Conservation (phyloP, 768 basidiomycete genomes). For the Nidularia sp. region DNA sequence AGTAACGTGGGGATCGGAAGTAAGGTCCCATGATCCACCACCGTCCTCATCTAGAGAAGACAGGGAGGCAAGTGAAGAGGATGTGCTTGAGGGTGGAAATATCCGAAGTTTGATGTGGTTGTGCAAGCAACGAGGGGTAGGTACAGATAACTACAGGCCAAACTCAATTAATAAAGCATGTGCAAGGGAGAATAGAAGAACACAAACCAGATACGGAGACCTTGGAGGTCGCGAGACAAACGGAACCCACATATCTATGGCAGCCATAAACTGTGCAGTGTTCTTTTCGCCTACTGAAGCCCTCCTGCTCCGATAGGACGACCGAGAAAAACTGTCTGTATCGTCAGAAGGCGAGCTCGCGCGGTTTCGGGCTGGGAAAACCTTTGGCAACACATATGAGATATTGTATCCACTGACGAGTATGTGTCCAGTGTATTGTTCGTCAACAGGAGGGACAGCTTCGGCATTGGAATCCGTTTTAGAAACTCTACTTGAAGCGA, state of each 20-base stretch:
- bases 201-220: constrained; percentile 68
- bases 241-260: constrained; percentile 73
- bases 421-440: constrained; percentile 69
- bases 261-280: constrained; percentile 74
- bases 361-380: constrained; percentile 37
- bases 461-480: constrained; percentile 29
- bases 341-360: constrained; percentile 19
- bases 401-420: constrained; percentile 75
- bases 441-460: constrained; percentile 46
- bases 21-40: constrained; percentile 65
- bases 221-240: constrained; percentile 63
- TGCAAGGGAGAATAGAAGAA: background rate
- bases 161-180: constrained; percentile 3
- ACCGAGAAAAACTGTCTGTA: constrained; percentile 15
- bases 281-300: constrained; percentile 57
- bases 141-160: constrained; percentile 60
- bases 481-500: constrained; percentile 27
- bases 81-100: constrained; percentile 53
- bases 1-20: constrained; percentile 73
- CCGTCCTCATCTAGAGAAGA: constrained; percentile 71
- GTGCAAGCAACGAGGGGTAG: constrained; percentile 72
- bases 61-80: constrained; percentile 65
- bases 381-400: constrained; percentile 71
- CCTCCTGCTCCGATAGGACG: constrained; percentile 37
- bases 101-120: constrained; percentile 74